These are phyloP conservation scores for Lumnitzera racemosa DNA, from an alignment of 345 rosid species.

Conservation along the genomic window DNA sequence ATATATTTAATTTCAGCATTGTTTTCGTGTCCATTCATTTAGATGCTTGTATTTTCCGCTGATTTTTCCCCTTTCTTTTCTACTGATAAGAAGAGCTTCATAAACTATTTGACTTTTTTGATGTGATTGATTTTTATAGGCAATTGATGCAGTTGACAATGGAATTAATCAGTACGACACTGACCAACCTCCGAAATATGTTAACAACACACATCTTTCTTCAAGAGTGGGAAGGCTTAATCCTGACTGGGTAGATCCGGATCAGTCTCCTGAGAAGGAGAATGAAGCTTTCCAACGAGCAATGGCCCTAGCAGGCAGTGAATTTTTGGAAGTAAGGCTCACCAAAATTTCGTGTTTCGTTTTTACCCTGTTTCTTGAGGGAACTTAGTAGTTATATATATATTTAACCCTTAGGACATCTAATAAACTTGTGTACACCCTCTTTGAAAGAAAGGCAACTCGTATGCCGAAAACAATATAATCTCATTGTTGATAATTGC, in stretches of 20 bases:
- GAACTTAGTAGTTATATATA: too few relatives aligned
- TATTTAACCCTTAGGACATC: too few relatives aligned
- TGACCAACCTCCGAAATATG: conserved; percentile 79
- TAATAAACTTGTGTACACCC: too few relatives aligned
- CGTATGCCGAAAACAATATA: too few relatives aligned
- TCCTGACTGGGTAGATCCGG: conserved; percentile 86
- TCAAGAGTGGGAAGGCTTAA: conserved; percentile 81
- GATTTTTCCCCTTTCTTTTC: not conserved
- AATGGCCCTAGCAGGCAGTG: conserved; percentile 75
- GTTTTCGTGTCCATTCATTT: too few relatives aligned
- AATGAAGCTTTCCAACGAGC: conserved; percentile 73
- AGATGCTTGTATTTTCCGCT: too few relatives aligned
- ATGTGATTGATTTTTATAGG: conserved; percentile 23
- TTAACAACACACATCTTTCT: conserved; percentile 77
- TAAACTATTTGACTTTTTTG: not conserved
- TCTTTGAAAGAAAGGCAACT: too few relatives aligned
- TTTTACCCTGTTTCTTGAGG: not conserved
- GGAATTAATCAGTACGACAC: conserved; percentile 79
- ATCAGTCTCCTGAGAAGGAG: conserved; percentile 86
- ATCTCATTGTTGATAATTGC: too few relatives aligned
- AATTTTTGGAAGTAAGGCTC: conserved; percentile 68
- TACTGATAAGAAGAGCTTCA: not conserved
- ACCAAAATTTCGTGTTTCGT: not conserved
- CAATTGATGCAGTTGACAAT: conserved; percentile 83
- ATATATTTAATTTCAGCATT: too few relatives aligned